These are phyloP conservation scores for Coemansia umbellata DNA, from an alignment of 192 early-diverging fungal species.

Conservation along the genomic window DNA sequence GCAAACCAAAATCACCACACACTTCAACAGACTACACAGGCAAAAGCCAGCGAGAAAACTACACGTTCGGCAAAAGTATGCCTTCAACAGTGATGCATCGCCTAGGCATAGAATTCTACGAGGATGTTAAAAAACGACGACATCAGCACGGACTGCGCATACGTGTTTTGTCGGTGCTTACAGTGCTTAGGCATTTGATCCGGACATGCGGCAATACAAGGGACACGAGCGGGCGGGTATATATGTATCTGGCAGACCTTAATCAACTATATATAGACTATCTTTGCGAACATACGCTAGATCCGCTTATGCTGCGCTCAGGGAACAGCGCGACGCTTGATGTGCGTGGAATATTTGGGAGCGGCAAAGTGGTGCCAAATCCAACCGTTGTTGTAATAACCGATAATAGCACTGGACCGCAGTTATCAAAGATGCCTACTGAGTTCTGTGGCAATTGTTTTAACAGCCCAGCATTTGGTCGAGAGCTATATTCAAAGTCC, in stretches of 20 bases:
- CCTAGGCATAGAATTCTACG: conserved; percentile 15
- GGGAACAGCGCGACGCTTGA: conserved; percentile 11
- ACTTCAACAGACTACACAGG: neutral
- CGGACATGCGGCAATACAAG: neutral
- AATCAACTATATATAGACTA: conserved; percentile 17
- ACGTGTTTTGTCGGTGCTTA: conserved; percentile 16
- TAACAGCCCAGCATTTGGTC: conserved; percentile 8
- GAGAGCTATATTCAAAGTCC: conserved; percentile 3
- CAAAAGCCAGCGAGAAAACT: neutral
- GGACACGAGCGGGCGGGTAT: conserved; percentile 24
- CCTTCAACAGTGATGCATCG: conserved; percentile 45
- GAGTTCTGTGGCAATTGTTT: conserved; percentile 1
- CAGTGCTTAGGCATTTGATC: conserved; percentile 20
- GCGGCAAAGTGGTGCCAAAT: neutral
- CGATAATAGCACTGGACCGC: conserved; percentile 3
- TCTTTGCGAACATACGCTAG: neutral
- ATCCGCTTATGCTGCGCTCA: conserved; percentile 13
- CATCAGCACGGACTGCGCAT: conserved; percentile 38
- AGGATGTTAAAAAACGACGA: conserved; percentile 21
- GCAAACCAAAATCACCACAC: neutral
- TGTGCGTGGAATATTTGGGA: neutral
- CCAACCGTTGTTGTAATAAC: conserved; percentile 1
- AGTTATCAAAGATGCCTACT: neutral
- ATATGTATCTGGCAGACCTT: conserved; percentile 19
- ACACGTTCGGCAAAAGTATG: conserved; percentile 15